Evolutionary conservation across 2,329 filamentous ascomycete species (phyloP), one percentile per base, ranked within the genome.

Genomic region (Trematosphaeria pertusa): DNA sequence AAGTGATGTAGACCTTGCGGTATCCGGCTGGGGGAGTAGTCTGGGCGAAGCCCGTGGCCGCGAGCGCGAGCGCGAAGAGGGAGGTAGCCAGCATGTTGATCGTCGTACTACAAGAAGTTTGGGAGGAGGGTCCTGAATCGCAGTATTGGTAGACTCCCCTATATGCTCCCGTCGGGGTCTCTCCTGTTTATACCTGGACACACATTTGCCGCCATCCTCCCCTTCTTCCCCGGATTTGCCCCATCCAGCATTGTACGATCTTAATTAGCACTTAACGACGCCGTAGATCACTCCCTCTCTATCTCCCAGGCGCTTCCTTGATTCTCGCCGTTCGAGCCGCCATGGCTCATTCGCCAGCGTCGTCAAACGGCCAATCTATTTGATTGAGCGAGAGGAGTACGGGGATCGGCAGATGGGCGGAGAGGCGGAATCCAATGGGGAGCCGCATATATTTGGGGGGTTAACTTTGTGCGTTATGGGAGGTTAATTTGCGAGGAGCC

Each of bases 1-100:
- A 67, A 3, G 61, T 62, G 17, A 68, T 61, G 50, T 64, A 67
- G 20, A 67, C 63, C 17, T 47, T 56, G 28, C 62, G 62, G 37
- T 67, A 66, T 20, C 61, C 64, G 18, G 47, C 54, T 8, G 62
- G 62, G 12, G 48, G 31, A 4, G 37, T 35, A 22, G 39, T 46
- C 39, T 65, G 59, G 17, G 59, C 48, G 9, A 67, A 30, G 26
- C 52, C 52, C 7, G 54, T 55, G 19, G 53, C 58, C 12, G 56
- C 55, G 28, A 67, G 47, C 11, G 56, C 57, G 19, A 64, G 43
- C 17, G 48, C 30, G 33, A 65, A 10, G 18, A 67, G 15, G 3
- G 52, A 40, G 4, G 35, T 48, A 5, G 45, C 37, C 11, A 64
- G 37, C 64, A 67, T 68, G n/a, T 38, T 56, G 32, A 26, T 34